Evolutionary conservation across 345 rosid genomes (phyloP).

Genomic region (Pistacia atlantica): DNA sequence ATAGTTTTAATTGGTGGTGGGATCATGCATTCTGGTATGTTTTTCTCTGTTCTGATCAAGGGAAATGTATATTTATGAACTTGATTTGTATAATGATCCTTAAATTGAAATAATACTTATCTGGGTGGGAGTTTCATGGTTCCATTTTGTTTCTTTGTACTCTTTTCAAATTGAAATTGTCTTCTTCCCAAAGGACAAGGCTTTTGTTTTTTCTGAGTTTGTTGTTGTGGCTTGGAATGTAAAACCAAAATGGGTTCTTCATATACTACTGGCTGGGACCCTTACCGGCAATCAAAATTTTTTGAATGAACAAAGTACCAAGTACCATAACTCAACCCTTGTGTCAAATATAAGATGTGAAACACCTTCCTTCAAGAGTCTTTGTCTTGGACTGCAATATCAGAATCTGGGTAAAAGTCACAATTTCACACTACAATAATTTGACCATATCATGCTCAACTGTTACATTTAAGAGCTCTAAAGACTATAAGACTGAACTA

Average conservation of each 20-base stretch:
- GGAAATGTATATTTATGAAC: conserved; percentile 23
- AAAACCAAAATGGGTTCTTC: no score
- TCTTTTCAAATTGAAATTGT: neutral
- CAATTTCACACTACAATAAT: neutral
- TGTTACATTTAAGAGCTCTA: no score
- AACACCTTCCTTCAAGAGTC: neutral
- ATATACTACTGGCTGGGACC: no score
- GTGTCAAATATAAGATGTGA: neutral
- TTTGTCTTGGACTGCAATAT: neutral
- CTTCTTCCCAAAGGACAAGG: no score
- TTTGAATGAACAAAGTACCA: no score
- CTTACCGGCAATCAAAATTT: no score
- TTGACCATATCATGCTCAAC: neutral
- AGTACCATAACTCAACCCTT: neutral
- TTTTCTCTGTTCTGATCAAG: conserved; percentile 11
- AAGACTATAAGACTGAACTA: no score
- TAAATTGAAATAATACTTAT: neutral
- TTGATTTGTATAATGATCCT: conserved; percentile 18
- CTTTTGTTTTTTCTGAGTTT: no score
- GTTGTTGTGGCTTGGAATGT: no score
- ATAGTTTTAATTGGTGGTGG: conserved; percentile 17
- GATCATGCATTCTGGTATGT: neutral
- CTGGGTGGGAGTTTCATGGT: conserved; percentile 12
- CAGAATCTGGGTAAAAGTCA: neutral
- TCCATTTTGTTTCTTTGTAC: neutral